Base-by-base conservation (phyloP, 2,329 filamentous ascomycete genomes). In the Cercospora brassicicola region DNA sequence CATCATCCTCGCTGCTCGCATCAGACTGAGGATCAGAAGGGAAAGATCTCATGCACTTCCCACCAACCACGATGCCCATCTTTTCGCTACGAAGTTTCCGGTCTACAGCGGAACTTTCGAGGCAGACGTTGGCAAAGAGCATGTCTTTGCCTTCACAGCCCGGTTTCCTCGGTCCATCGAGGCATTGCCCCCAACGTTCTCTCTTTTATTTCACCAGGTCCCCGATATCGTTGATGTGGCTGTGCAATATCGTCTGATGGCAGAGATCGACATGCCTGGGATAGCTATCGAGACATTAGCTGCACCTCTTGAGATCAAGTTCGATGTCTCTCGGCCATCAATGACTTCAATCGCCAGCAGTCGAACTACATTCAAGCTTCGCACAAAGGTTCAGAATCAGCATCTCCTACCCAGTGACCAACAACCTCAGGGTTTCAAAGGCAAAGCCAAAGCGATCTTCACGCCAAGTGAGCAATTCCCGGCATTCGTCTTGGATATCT, bases 361-460 rank as follows among this genome's bases (percentile, higher is more conserved):
- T 18, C 62, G 33, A 5, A 59, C 51, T 5, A 63, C 55, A 1
- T 67, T 69, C 63, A 64, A 62, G 6, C 63, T 71, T 7, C 62
- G 48, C 28, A 62, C 62, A 4, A 68, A 30, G 8, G 45, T 75
- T 4, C 69, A 73, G 28, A 74, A 69, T 45, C 66, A 73, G 20
- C 42, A 70, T 15, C 65, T 75, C 2, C 67, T 74, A 2, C 72
- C 72, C 2, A 68, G 70, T 48, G 67, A 67, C 13, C 39, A 70
- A 20, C 71, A 72, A 5, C 72, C 73, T 6, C 53, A 31, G 28
- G 71, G 71, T 1, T 71, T 73, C 59, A 70, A 72, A 33, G 62
- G 71, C 59, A 74, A 72, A 36, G 67, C 73, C 11, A 74, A 68
- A 39, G 71, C 71, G 9, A 66, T 71, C 13, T 72, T 73, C 55